Conservation (phyloP, 2,329 filamentous ascomycete species). For the Trichoderma oligosporum region DNA sequence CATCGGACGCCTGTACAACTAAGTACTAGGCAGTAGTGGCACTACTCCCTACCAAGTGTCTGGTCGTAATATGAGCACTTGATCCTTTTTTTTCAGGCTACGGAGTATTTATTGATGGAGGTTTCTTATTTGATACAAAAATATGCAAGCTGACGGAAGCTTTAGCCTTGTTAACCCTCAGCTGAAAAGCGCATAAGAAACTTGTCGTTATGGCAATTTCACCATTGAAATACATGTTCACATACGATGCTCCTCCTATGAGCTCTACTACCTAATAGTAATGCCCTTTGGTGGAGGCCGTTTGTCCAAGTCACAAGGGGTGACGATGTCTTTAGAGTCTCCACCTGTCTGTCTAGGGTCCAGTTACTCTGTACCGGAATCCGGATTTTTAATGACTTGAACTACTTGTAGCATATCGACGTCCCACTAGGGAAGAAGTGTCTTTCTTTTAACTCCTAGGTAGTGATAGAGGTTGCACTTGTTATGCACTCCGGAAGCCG, state of each 20-base stretch:
- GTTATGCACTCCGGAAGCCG: background rate
- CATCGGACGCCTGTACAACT: background rate
- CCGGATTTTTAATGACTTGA: background rate
- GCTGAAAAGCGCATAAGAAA: conserved; percentile 9
- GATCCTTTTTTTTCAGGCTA: background rate
- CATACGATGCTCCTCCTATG: too few species aligned
- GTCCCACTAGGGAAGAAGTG: background rate
- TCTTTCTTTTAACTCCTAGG: background rate
- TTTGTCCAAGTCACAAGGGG: background rate
- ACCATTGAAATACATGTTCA: background rate
- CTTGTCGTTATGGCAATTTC: conserved; percentile 6
- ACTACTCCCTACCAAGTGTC: background rate
- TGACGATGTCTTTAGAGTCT: background rate
- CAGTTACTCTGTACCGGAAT: background rate
- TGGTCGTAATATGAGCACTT: background rate
- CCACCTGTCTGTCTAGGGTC: conserved; percentile 5
- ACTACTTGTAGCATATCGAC: background rate
- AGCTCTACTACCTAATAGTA: background rate
- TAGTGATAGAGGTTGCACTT: background rate
- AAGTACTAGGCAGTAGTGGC: background rate
- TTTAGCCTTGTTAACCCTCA: conserved; percentile 12
- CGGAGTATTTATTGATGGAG: background rate
- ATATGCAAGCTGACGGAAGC: conserved; percentile 3
- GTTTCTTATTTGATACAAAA: background rate
- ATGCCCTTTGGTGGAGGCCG: conserved; percentile 14